phyloP scores from a whole-genome alignment of 1,139 yeast genomes.

The Scheffersomyces insectosa region DNA sequence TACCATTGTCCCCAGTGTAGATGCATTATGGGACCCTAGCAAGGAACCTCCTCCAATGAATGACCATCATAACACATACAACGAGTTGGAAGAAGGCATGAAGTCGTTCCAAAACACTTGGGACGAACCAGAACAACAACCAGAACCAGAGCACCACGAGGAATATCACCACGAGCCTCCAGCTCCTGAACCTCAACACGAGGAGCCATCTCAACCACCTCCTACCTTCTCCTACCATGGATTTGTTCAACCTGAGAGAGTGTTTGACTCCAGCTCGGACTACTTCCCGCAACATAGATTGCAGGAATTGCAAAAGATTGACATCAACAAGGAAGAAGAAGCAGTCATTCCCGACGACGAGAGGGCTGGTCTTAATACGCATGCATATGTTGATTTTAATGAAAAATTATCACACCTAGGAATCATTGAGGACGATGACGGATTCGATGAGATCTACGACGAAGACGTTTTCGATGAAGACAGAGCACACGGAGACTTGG shows the following conservation, averaged over 20 bases:
- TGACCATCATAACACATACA: slow-evolving; percentile 13
- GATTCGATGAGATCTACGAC: slow-evolving; percentile 9
- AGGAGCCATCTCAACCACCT: slow-evolving; percentile 4
- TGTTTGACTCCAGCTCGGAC: slow-evolving; percentile 28
- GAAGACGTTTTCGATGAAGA: not conserved
- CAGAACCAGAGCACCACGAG: not conserved
- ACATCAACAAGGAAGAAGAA: slow-evolving; percentile 4
- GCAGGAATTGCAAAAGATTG: slow-evolving; percentile 8
- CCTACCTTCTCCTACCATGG: slow-evolving; percentile 6
- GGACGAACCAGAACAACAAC: slow-evolving; percentile 18
- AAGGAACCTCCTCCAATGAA: slow-evolving; percentile 32
- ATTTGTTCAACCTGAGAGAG: slow-evolving; percentile 28
- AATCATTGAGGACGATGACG: slow-evolving; percentile 9
- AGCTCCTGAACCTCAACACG: not conserved
- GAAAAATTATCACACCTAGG: slow-evolving; percentile 15
- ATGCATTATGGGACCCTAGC: slow-evolving; percentile 43
- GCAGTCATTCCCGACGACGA: not conserved
- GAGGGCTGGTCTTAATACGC: not conserved
- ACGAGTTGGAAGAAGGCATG: slow-evolving; percentile 12
- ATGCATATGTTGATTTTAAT: slow-evolving; percentile 1
- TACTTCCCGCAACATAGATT: slow-evolving; percentile 30
- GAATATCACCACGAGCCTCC: not conserved
- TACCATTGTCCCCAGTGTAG: slow-evolving; percentile 20
- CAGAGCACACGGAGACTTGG: not conserved
- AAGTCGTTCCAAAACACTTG: slow-evolving; percentile 17